Base-by-base conservation (phyloP, 2,329 filamentous ascomycete species). In the Talaromyces sp. region DNA sequence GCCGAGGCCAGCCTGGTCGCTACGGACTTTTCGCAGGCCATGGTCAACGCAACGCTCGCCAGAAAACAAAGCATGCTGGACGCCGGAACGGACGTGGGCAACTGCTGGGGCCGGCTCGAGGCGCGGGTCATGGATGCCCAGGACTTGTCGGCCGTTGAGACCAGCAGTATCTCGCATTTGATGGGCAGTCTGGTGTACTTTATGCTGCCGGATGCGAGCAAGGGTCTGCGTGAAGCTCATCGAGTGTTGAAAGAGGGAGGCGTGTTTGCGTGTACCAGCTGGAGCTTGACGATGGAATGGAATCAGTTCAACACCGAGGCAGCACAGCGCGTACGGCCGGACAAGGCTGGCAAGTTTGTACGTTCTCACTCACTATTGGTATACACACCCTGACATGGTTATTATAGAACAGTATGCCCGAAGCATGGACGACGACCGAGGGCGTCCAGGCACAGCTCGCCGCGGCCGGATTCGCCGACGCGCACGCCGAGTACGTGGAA, bases 251-350 rank as follows among this genome's bases (percentile, higher is more conserved):
- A n/a, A 22, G 52, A 56, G n/a, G 56, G 22, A 11, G 60, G 60
- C 9, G 53, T 62, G 13, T 59, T 62, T 59, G 60, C 60, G 10
- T 59, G 60, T 33, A 62, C 56, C 15, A 56, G 56, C 56, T 62
- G 60, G 56, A n/a, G 13, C 8, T 7, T 13, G 13, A 55, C 54
- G 30, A 25, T 59, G 25, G 56, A 27, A 10, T 58, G 56, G 56
- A 44, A 33, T 27, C 22, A 11, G n/a, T 56, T 59, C 10, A 9
- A 19, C 7, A 11, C 10, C 6, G 42, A 49, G n/a, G 60, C 60
- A 1, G 60, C 56, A 11, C 39, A 33, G 6, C 28, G 5, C 11
- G 52, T 55, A 7, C 28, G 36, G 8, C 27, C 56, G 13, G 51
- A 58, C 25, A 28, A 28, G 49, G 49, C 6, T 19, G 25, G 25